Percentiles rank a stretch among this genome's conserved stretches.
phyloP scores from a whole-genome alignment of 2,329 filamentous ascomycete species.

The Trichoderma guizhouense region DNA sequence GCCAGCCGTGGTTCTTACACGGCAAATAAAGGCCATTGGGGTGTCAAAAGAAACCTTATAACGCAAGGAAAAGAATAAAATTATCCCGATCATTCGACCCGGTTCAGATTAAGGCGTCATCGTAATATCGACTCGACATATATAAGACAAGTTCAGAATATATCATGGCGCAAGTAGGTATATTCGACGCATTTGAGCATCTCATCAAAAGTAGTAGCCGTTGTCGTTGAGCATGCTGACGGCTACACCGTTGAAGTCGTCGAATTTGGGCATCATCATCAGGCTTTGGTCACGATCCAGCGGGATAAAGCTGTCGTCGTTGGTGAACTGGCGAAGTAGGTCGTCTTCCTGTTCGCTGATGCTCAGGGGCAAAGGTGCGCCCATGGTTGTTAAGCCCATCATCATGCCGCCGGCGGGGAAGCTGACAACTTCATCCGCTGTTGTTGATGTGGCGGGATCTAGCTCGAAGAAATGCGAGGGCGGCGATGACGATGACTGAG shows the following conservation, averaged over 20 bases:
- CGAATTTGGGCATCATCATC: slow-evolving; percentile 52
- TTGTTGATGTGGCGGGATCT: slow-evolving; percentile 37
- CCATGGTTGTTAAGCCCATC: slow-evolving; percentile 33
- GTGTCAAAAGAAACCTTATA: not conserved
- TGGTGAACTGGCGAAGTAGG: slow-evolving; percentile 41
- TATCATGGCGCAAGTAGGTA: not conserved
- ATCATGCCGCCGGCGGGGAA: slow-evolving; percentile 33
- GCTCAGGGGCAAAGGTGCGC: slow-evolving; percentile 31
- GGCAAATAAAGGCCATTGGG: not conserved
- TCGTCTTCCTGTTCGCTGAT: slow-evolving; percentile 44
- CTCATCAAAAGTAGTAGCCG: slow-evolving; percentile 53
- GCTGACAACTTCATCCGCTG: slow-evolving; percentile 31
- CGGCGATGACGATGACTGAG: slow-evolving; percentile 59
- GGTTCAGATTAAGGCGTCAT: slow-evolving; percentile 16
- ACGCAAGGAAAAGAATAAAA: slow-evolving; percentile 12
- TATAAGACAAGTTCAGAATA: slow-evolving; percentile 11
- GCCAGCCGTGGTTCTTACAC: slow-evolving; percentile 8
- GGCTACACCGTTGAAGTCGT: slow-evolving; percentile 49
- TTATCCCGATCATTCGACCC: slow-evolving; percentile 16
- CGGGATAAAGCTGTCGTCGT: slow-evolving; percentile 41
- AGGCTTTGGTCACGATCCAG: slow-evolving; percentile 46
- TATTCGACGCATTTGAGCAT: slow-evolving; percentile 23
- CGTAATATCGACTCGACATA: slow-evolving; percentile 1
- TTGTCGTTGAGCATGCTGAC: slow-evolving; percentile 50
- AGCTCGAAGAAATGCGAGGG: slow-evolving; percentile 48